Percentiles rank a stretch among this genome's conserved stretches.
phyloP scores from a whole-genome alignment of 2,329 filamentous ascomycete genomes.

The Akanthomyces uredinophilus region DNA sequence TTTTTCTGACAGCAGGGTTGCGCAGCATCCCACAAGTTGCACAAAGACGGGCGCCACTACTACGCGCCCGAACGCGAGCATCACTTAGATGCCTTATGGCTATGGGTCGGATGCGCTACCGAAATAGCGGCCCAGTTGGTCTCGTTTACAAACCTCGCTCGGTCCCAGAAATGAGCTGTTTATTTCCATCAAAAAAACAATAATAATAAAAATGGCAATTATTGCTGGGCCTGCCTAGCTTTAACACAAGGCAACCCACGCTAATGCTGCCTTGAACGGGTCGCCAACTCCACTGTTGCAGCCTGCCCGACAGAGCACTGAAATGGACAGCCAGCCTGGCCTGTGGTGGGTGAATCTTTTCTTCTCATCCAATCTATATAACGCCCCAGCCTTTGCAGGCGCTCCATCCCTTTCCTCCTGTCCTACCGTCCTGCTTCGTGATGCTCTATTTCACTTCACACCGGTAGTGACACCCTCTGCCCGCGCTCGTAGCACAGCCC shows the following conservation, averaged over 20 bases:
- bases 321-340: not conserved
- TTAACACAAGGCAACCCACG: not conserved
- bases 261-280: not conserved
- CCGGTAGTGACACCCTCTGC: not conserved
- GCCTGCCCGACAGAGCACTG: not conserved
- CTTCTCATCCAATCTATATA: not conserved
- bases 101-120: too few species aligned
- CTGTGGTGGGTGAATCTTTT: not conserved
- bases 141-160: too few species aligned
- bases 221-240: not conserved
- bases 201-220: too few species aligned
- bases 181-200: too few species aligned
- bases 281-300: conserved; percentile 1
- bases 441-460: not conserved
- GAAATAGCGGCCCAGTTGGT: too few species aligned
- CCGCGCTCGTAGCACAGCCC: conserved; percentile 1
- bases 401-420: not conserved
- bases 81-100: too few species aligned
- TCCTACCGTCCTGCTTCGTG: not conserved
- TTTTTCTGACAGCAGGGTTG: too few species aligned
- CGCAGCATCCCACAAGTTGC: too few species aligned
- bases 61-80: too few species aligned
- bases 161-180: too few species aligned
- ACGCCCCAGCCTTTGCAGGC: not conserved
- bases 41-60: too few species aligned